phyloP scores from a whole-genome alignment of 2,329 filamentous ascomycete species.

The Drechslerella dactyloides region DNA sequence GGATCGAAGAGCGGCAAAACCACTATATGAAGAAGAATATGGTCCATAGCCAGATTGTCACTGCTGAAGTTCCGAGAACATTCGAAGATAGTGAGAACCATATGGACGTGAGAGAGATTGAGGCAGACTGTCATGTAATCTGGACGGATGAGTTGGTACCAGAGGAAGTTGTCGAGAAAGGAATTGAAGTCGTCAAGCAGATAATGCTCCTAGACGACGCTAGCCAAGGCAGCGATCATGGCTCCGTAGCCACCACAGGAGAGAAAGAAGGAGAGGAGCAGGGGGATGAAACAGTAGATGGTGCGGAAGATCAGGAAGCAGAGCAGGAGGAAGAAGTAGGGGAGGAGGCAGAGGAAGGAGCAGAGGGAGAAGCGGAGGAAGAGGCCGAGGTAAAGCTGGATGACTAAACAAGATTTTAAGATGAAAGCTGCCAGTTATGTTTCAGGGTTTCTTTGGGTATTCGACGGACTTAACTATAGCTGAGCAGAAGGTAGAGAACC shows the following conservation, averaged over 20 bases:
- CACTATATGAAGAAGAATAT: slow-evolving; percentile 50
- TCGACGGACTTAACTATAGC: slow-evolving; percentile 6
- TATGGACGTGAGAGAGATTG: slow-evolving; percentile 12
- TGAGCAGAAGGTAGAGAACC: neutral
- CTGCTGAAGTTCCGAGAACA: slow-evolving; percentile 36
- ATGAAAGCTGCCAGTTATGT: slow-evolving; percentile 1
- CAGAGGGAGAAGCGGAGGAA: no score
- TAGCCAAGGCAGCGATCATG: neutral
- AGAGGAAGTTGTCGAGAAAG: slow-evolving; percentile 39
- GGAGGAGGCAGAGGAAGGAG: no score
- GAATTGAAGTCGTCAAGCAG: slow-evolving; percentile 32
- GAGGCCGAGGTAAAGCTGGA: neutral
- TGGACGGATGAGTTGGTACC: slow-evolving; percentile 38
- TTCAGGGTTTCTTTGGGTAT: neutral
- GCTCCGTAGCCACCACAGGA: neutral
- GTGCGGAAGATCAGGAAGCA: neutral
- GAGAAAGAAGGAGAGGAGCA: neutral
- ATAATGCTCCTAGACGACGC: slow-evolving; percentile 27
- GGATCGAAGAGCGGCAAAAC: slow-evolving; percentile 36
- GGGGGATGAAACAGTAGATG: neutral
- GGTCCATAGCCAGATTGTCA: slow-evolving; percentile 42
- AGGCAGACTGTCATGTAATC: slow-evolving; percentile 33
- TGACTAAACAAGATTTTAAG: neutral
- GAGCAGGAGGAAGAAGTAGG: no score
- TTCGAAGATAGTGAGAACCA: neutral